These are phyloP conservation scores for Diplocarpon mali DNA, from an alignment of 2,329 filamentous ascomycete species.

Conservation along the genomic window DNA sequence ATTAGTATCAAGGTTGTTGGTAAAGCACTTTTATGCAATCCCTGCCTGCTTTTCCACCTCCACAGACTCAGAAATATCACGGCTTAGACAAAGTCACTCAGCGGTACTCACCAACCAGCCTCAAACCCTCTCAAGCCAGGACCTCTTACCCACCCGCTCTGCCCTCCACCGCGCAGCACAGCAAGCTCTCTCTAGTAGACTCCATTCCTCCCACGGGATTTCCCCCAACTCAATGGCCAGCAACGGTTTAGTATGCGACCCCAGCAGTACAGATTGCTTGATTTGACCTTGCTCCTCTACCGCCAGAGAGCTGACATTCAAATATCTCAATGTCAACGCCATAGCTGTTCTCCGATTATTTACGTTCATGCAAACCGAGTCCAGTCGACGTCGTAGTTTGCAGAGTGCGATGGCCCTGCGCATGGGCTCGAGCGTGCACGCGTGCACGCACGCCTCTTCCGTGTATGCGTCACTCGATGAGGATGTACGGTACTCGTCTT, in stretches of 20 bases:
- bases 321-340: slow-evolving; percentile 2
- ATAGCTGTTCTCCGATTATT: neutral
- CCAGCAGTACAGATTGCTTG: slow-evolving; percentile 10
- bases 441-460: slow-evolving; percentile 2
- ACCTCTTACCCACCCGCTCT: slow-evolving; percentile 1
- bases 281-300: slow-evolving; percentile 12
- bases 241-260: slow-evolving; percentile 8
- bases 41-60: too few relatives aligned
- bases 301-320: slow-evolving; percentile 10
- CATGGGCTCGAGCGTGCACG: slow-evolving; percentile 10
- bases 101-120: neutral
- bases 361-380: neutral
- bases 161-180: slow-evolving; percentile 7
- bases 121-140: slow-evolving; percentile 8
- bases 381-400: slow-evolving; percentile 10
- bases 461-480: neutral
- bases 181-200: neutral
- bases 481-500: neutral
- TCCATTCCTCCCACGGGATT: slow-evolving; percentile 1
- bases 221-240: slow-evolving; percentile 8
- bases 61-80: too few relatives aligned
- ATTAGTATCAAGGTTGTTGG: too few relatives aligned
- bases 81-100: too few relatives aligned
- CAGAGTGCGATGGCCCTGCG: slow-evolving; percentile 14
- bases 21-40: too few relatives aligned